A percentile compares a stretch with the other conserved stretches of the same genome.
phyloP scores from a whole-genome alignment of 1,139 yeast genomes.

The Suhomyces panamericanus region DNA sequence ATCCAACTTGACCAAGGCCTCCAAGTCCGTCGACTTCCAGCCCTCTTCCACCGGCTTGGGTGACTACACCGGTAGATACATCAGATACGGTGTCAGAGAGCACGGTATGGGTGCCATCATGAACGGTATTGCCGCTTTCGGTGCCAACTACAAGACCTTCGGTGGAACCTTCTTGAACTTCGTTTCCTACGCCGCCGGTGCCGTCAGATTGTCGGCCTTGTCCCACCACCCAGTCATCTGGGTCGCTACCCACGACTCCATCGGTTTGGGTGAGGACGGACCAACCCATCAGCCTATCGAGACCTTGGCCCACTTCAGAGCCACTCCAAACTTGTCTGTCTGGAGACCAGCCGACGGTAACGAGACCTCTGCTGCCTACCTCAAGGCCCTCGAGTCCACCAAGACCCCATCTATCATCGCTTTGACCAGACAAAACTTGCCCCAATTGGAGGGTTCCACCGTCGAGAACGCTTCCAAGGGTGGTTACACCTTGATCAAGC shows the following conservation, averaged over 20 bases:
- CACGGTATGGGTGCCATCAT: slow-evolving; percentile 99
- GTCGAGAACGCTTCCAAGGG: slow-evolving; percentile 93
- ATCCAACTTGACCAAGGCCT: slow-evolving; percentile 92
- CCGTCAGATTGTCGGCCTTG: slow-evolving; percentile 90
- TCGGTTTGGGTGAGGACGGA: slow-evolving; percentile 99
- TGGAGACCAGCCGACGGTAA: slow-evolving; percentile 99
- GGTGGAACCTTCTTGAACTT: slow-evolving; percentile 99
- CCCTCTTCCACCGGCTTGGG: slow-evolving; percentile 82
- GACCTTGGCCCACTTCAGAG: slow-evolving; percentile 97
- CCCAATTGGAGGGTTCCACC: slow-evolving; percentile 92
- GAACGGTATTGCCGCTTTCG: slow-evolving; percentile 97
- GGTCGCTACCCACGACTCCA: slow-evolving; percentile 99
- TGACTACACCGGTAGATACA: slow-evolving; percentile 87
- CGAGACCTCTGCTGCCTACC: slow-evolving; percentile 96
- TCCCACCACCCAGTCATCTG: slow-evolving; percentile 93
- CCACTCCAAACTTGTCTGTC: slow-evolving; percentile 89
- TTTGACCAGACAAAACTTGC: slow-evolving; percentile 95
- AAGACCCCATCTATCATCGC: slow-evolving; percentile 89
- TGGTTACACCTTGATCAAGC: slow-evolving; percentile 78
- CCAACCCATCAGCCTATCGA: slow-evolving; percentile 99
- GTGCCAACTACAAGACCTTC: slow-evolving; percentile 88
- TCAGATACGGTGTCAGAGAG: slow-evolving; percentile 99
- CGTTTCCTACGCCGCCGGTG: slow-evolving; percentile 97
- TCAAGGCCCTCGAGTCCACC: slow-evolving; percentile 67
- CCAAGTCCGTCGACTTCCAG: slow-evolving; percentile 89